phyloP scores from a whole-genome alignment of 2,329 filamentous ascomycete species.

The Beauveria caledonica region DNA sequence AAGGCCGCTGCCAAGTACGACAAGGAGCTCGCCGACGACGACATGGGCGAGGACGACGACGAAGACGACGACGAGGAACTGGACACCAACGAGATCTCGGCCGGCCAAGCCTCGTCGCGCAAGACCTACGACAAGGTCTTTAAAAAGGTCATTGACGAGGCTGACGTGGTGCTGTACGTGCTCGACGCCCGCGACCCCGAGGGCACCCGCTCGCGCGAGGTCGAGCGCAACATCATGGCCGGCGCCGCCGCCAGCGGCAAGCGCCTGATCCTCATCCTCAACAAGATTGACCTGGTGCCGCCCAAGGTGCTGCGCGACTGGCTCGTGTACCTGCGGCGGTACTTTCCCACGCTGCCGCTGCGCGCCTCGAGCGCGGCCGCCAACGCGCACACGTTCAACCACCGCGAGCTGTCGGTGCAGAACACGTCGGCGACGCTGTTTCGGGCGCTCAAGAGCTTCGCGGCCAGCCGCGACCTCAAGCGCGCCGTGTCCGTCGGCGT shows the following conservation, averaged over 20 bases:
- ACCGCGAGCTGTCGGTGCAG: slow-evolving; percentile 80
- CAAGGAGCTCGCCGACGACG: slow-evolving; percentile 50
- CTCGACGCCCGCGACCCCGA: slow-evolving; percentile 88
- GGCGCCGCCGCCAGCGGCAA: slow-evolving; percentile 68
- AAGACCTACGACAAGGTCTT: slow-evolving; percentile 93
- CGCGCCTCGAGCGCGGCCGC: slow-evolving; percentile 74
- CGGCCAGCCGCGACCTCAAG: slow-evolving; percentile 75
- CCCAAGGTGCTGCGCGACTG: slow-evolving; percentile 74
- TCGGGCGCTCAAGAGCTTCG: slow-evolving; percentile 82
- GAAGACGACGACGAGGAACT: slow-evolving; percentile 47
- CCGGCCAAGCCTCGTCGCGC: slow-evolving; percentile 57
- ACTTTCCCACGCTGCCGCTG: slow-evolving; percentile 85
- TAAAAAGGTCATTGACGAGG: slow-evolving; percentile 82
- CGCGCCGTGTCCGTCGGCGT: slow-evolving; percentile 85
- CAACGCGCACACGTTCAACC: slow-evolving; percentile 86
- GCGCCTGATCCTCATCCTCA: slow-evolving; percentile 81
- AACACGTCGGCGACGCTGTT: slow-evolving; percentile 79
- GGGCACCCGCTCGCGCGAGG: slow-evolving; percentile 80
- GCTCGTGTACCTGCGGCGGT: slow-evolving; percentile 76
- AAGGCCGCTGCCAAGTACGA: slow-evolving; percentile 72
- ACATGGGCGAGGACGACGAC: slow-evolving; percentile 41
- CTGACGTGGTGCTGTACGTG: slow-evolving; percentile 88
- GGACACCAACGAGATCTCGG: slow-evolving; percentile 40
- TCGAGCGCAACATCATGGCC: slow-evolving; percentile 88
- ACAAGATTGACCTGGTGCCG: slow-evolving; percentile 92